Conservation (phyloP, 306 rosid genomes). For the Cucumis cinereus region DNA sequence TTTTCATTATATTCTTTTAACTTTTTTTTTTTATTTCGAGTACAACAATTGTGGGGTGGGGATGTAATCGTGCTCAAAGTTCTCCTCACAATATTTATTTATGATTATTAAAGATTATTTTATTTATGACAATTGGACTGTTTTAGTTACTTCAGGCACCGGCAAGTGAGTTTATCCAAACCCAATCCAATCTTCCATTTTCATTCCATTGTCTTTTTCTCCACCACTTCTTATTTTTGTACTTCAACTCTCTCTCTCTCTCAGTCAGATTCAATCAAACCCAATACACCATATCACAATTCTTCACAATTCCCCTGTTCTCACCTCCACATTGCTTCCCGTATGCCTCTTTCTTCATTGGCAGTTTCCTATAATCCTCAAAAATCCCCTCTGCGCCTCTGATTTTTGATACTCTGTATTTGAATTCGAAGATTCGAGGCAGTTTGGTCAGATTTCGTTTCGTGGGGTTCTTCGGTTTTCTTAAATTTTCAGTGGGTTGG, state of each 20-base stretch:
- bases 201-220: not conserved
- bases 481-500: not conserved
- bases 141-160: not conserved
- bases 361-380: not conserved
- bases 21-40: too few relatives aligned
- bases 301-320: not conserved
- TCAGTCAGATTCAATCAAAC: not conserved
- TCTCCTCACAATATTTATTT: too few relatives aligned
- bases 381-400: not conserved
- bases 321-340: not conserved
- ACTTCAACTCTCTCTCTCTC: not conserved
- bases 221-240: not conserved
- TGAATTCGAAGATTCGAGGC: not conserved
- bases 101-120: not conserved
- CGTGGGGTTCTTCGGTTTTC: not conserved
- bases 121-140: not conserved
- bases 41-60: too few relatives aligned
- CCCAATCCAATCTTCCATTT: not conserved
- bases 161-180: not conserved
- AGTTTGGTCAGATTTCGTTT: not conserved
- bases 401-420: not conserved
- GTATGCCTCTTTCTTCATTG: not conserved
- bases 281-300: not conserved
- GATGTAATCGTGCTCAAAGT: too few relatives aligned
- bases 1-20: too few relatives aligned